These are phyloP conservation scores for Prunus dulcis DNA, from an alignment of 306 rosid genomes.

Conservation along the genomic window DNA sequence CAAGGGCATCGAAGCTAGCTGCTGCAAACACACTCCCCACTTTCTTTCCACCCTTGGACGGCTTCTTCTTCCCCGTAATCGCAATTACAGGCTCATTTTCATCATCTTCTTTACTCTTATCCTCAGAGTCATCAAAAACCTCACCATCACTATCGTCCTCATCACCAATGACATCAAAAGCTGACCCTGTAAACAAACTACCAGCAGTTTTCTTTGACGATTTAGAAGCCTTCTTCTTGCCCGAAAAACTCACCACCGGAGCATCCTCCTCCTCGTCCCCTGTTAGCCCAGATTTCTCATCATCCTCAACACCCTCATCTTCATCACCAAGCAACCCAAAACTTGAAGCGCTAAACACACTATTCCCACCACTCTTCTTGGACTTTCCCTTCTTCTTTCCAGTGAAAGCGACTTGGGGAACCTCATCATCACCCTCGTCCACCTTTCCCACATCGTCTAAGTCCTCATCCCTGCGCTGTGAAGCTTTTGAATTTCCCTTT, in stretches of 20 bases:
- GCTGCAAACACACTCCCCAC: conserved; percentile 38
- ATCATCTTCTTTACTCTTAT: conserved; percentile 20
- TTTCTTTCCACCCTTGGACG: conserved; percentile 60
- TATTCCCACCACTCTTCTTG: conserved; percentile 65
- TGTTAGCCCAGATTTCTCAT: conserved; percentile 33
- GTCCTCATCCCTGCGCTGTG: conserved; percentile 28
- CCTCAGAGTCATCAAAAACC: conserved; percentile 34
- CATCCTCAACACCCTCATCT: conserved; percentile 37
- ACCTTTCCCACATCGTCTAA: conserved; percentile 15
- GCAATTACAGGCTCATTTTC: conserved; percentile 52
- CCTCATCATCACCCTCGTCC: conserved; percentile 46
- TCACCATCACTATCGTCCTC: conserved; percentile 42
- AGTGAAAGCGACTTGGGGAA: conserved; percentile 45
- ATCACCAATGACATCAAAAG: conserved; percentile 54
- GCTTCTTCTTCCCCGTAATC: conserved; percentile 72
- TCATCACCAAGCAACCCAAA: conserved; percentile 73
- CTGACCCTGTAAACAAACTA: conserved; percentile 45
- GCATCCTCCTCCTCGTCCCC: conserved; percentile 42
- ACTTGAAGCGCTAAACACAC: conserved; percentile 39
- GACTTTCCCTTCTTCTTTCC: conserved; percentile 83
- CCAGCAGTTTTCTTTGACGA: conserved; percentile 45
- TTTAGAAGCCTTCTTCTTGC: conserved; percentile 67
- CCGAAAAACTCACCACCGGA: conserved; percentile 40
- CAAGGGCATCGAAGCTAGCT: conserved; percentile 42
- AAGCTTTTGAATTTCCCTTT: conserved; percentile 52